Percentiles rank a stretch among this genome's conserved stretches.
phyloP scores from a whole-genome alignment of 2,329 filamentous ascomycete genomes.

The Tothia fuscella region DNA sequence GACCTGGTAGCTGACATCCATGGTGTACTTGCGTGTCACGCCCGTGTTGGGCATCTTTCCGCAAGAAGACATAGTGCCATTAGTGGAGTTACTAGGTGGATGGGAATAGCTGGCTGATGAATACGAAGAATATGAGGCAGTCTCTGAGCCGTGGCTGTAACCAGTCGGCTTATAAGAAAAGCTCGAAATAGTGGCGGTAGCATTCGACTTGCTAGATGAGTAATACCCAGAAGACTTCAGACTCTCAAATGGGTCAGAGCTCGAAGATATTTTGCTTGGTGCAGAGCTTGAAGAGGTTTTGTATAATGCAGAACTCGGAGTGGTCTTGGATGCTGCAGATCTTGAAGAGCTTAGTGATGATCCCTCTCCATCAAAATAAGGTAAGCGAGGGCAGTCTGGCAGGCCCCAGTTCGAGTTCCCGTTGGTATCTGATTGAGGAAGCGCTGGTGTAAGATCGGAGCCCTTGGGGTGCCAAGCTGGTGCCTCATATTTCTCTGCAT shows the following conservation, averaged over 20 bases:
- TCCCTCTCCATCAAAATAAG: neutral
- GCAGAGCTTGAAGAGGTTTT: neutral
- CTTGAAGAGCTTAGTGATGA: constrained; percentile 1
- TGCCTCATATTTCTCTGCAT: constrained; percentile 10
- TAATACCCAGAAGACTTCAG: neutral
- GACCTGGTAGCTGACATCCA: constrained; percentile 12
- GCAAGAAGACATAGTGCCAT: constrained; percentile 14
- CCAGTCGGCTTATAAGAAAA: too few relatives aligned
- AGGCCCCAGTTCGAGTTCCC: constrained; percentile 21
- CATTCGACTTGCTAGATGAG: neutral
- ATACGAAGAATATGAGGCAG: neutral
- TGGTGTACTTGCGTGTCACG: constrained; percentile 21
- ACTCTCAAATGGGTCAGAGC: neutral
- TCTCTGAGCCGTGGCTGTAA: too few relatives aligned
- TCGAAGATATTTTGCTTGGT: neutral
- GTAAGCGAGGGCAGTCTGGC: constrained; percentile 19
- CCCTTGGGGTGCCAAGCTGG: constrained; percentile 20
- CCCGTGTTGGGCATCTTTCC: constrained; percentile 21
- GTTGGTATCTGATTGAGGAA: constrained; percentile 18
- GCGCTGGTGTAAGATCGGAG: constrained; percentile 15
- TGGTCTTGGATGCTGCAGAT: neutral
- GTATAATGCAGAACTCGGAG: neutral
- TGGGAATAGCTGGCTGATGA: neutral
- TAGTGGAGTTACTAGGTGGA: constrained; percentile 12
- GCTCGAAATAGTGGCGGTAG: neutral